These are phyloP conservation scores for Cucumis sativus DNA, from an alignment of 306 rosid genomes.

Conservation along the genomic window DNA sequence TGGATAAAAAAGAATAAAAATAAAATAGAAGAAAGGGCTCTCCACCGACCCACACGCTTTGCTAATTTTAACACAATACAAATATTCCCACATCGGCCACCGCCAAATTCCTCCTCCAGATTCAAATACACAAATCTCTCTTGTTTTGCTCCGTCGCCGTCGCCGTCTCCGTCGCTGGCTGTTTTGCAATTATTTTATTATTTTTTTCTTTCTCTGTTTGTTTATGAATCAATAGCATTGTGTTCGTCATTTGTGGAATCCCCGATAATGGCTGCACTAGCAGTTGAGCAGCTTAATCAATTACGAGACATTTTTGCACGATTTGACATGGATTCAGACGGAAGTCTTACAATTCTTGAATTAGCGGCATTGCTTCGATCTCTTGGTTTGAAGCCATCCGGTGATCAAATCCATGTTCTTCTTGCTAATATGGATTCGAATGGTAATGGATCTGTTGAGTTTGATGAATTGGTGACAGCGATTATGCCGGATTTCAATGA, in stretches of 20 bases:
- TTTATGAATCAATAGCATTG: neutral
- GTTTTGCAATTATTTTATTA: too few relatives aligned
- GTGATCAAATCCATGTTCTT: constrained; percentile 48
- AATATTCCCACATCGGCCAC: neutral
- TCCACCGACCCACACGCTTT: constrained; percentile 1
- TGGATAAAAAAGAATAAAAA: neutral
- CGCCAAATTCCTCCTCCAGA: neutral
- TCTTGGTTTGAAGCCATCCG: constrained; percentile 55
- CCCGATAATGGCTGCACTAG: constrained; percentile 11
- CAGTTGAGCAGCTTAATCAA: constrained; percentile 37
- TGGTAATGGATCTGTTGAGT: constrained; percentile 62
- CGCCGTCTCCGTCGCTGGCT: neutral
- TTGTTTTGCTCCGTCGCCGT: neutral
- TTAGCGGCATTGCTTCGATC: constrained; percentile 75
- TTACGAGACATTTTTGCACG: constrained; percentile 42
- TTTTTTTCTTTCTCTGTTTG: too few relatives aligned
- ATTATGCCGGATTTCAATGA: constrained; percentile 50
- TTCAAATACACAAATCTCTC: neutral
- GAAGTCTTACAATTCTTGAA: constrained; percentile 72
- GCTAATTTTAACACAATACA: neutral
- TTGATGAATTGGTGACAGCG: constrained; percentile 54
- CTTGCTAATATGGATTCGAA: constrained; percentile 56
- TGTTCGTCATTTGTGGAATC: neutral
- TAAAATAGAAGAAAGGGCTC: neutral
- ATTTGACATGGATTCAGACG: constrained; percentile 81